These are phyloP conservation scores for Dalbergia cochinchinensis DNA, from an alignment of 306 rosid genomes.

Conservation along the genomic window DNA sequence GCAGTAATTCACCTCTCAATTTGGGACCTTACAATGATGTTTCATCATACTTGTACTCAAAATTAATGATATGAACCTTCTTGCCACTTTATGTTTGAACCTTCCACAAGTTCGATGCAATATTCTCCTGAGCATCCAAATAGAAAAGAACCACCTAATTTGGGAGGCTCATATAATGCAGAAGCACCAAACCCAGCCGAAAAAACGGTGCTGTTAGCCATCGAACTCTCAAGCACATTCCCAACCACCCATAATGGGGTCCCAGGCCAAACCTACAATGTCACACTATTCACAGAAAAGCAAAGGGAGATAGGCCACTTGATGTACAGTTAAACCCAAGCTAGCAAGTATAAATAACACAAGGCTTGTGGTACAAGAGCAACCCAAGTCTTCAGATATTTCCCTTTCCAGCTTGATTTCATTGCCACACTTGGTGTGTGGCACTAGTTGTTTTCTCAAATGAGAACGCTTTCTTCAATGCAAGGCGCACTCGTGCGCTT, in stretches of 20 bases:
- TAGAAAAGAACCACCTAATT: not conserved
- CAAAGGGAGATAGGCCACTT: not conserved
- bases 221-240: not conserved
- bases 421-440: not conserved
- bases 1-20: not conserved
- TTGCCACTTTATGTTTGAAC: too few relatives aligned
- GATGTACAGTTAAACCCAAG: not conserved
- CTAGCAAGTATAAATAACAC: slow-evolving; percentile 34
- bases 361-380: not conserved
- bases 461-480: slow-evolving; percentile 22
- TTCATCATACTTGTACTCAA: not conserved
- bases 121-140: not conserved
- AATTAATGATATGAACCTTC: not conserved
- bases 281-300: not conserved
- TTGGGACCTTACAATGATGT: not conserved
- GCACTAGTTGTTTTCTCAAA: not conserved
- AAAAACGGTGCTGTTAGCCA: not conserved
- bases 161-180: slow-evolving; percentile 1
- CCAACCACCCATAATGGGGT: slow-evolving; percentile 19
- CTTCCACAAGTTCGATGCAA: not conserved
- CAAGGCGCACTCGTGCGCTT: slow-evolving; percentile 31
- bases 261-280: not conserved
- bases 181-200: slow-evolving; percentile 3
- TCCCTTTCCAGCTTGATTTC: not conserved
- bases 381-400: slow-evolving; percentile 21